Conservation (phyloP, 2,329 filamentous ascomycete species). For the Pseudonectria buxi region DNA sequence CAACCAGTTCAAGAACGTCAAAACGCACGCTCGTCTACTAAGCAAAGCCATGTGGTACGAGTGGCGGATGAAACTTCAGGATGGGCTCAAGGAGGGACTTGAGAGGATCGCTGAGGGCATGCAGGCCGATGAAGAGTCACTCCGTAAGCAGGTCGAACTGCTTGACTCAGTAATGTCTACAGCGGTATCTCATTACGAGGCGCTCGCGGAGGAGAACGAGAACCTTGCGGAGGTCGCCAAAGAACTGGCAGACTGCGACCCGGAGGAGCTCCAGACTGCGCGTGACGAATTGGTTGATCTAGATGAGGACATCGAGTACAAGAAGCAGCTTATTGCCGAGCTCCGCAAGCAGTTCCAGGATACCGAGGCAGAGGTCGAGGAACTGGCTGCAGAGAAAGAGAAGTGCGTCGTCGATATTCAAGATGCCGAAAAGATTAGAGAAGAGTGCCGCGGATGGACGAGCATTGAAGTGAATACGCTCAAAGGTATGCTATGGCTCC, state of each 20-base stretch:
- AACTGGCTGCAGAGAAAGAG: conserved; percentile 59
- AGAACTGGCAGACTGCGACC: conserved; percentile 73
- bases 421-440: conserved; percentile 74
- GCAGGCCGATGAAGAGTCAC: conserved; percentile 59
- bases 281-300: conserved; percentile 60
- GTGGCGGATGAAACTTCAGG: conserved; percentile 85
- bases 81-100: conserved; percentile 75
- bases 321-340: conserved; percentile 59
- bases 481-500: conserved; percentile 51
- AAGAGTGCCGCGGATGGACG: conserved; percentile 87
- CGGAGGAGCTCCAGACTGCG: conserved; percentile 67
- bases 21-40: conserved; percentile 79
- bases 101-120: conserved; percentile 70
- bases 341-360: conserved; percentile 61
- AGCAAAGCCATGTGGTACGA: conserved; percentile 98
- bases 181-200: conserved; percentile 53
- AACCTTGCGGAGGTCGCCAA: conserved; percentile 64
- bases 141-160: conserved; percentile 62
- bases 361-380: conserved; percentile 58
- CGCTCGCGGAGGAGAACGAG: conserved; percentile 56
- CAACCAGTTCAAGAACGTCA: conserved; percentile 95
- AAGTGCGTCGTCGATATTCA: conserved; percentile 67
- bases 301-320: conserved; percentile 63
- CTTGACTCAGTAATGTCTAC: conserved; percentile 62
- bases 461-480: conserved; percentile 69